Evolutionary conservation across 805 yeast species (phyloP).

Genomic region (Candida suzukii): DNA sequence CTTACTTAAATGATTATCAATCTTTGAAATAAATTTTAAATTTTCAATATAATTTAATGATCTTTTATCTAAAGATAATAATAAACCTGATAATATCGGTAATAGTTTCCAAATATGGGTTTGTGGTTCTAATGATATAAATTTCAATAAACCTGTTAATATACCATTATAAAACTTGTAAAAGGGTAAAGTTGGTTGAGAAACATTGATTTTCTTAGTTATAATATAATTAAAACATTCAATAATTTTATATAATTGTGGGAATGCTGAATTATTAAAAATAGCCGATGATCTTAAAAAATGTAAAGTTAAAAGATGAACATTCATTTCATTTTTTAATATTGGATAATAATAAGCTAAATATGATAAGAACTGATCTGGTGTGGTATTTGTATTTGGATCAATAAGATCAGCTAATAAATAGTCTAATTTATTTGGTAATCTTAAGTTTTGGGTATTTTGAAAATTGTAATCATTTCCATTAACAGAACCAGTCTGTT

Average conservation of each 20-base stretch:
- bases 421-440: slow-evolving; percentile 38
- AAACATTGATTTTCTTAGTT: slow-evolving; percentile 37
- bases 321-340: slow-evolving; percentile 39
- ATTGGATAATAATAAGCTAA: slow-evolving; percentile 45
- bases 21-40: slow-evolving; percentile 9
- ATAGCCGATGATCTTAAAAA: slow-evolving; percentile 37
- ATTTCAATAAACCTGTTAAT: slow-evolving; percentile 27
- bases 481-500: too few relatives aligned
- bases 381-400: slow-evolving; percentile 23
- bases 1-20: slow-evolving; percentile 8
- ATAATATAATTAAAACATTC: slow-evolving; percentile 42
- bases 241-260: slow-evolving; percentile 30
- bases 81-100: slow-evolving; percentile 41
- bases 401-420: slow-evolving; percentile 35
- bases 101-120: slow-evolving; percentile 36
- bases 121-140: slow-evolving; percentile 11
- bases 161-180: slow-evolving; percentile 34
- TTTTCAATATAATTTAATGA: background rate
- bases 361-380: slow-evolving; percentile 33
- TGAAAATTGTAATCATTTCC: slow-evolving; percentile 1
- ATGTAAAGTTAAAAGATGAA: slow-evolving; percentile 34
- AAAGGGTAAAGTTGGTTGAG: slow-evolving; percentile 41
- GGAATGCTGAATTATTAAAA: slow-evolving; percentile 21
- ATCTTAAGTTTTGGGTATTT: background rate
- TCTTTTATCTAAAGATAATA: slow-evolving; percentile 26